A percentile compares a stretch with the other conserved stretches of the same genome.
Conservation (phyloP, 495 filamentous ascomycete genomes). For the Jackrogersella minutella region DNA sequence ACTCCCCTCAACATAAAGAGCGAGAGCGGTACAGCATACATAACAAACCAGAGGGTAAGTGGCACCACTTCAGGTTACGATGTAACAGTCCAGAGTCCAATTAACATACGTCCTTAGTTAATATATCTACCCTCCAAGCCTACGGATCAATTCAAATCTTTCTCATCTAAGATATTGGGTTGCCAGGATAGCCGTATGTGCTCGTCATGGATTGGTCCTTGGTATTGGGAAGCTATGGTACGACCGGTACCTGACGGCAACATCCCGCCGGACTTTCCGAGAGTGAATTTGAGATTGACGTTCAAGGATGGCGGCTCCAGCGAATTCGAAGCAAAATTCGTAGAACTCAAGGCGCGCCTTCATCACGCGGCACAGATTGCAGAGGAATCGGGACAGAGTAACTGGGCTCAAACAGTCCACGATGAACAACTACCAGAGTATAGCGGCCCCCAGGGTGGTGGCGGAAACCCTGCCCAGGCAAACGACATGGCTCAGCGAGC, state of each 20-base stretch:
- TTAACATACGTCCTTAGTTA: constrained; percentile 61
- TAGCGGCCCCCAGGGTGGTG: constrained; percentile 52
- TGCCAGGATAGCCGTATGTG: constrained; percentile 88
- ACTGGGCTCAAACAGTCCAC: constrained; percentile 68
- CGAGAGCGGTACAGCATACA: constrained; percentile 66
- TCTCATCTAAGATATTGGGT: constrained; percentile 85
- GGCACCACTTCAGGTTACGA: neutral
- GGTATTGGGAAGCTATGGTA: constrained; percentile 83
- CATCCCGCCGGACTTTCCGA: constrained; percentile 75
- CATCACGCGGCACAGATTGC: constrained; percentile 79
- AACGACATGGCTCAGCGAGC: constrained; percentile 35
- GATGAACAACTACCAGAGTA: constrained; percentile 90
- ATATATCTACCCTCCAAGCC: constrained; percentile 83
- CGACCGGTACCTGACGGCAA: constrained; percentile 86
- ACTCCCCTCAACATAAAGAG: constrained; percentile 57
- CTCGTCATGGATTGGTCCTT: constrained; percentile 95
- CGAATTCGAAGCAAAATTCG: constrained; percentile 86
- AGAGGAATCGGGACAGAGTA: constrained; percentile 54
- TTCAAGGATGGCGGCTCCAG: constrained; percentile 96
- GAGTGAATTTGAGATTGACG: constrained; percentile 80
- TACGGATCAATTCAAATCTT: constrained; percentile 78
- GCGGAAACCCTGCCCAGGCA: constrained; percentile 29
- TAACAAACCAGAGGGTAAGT: constrained; percentile 89
- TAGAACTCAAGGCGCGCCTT: constrained; percentile 83
- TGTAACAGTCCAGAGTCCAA: constrained; percentile 1